These are phyloP conservation scores for Solanum bukasovii DNA, from an alignment of 257 asterid genomes.

Conservation along the genomic window DNA sequence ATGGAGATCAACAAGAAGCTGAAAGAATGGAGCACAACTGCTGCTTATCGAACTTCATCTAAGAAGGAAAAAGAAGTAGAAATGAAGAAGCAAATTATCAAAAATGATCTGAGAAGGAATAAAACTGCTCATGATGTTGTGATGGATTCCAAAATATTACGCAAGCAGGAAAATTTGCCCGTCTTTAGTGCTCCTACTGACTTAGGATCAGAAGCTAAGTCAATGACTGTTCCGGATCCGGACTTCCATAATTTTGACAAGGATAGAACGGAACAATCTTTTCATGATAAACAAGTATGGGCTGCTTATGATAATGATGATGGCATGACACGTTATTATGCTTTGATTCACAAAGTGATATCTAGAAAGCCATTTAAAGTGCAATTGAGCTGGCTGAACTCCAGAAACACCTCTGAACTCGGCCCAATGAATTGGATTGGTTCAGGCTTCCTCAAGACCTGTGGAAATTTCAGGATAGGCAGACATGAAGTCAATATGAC, in stretches of 20 bases:
- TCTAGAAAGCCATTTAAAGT: constrained; percentile 41
- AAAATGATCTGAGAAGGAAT: constrained; percentile 2
- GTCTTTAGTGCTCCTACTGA: constrained; percentile 9
- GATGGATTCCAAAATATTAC: not conserved
- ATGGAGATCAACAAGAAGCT: constrained; percentile 28
- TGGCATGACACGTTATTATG: constrained; percentile 73
- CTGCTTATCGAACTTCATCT: constrained; percentile 10
- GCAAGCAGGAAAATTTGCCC: constrained; percentile 9
- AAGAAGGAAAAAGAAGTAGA: constrained; percentile 4
- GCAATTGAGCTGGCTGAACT: constrained; percentile 51
- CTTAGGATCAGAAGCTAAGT: constrained; percentile 10
- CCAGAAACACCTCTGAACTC: constrained; percentile 25
- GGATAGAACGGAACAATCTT: constrained; percentile 39
- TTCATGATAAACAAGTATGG: constrained; percentile 54
- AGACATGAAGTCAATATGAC: constrained; percentile 14
- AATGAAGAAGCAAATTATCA: constrained; percentile 3
- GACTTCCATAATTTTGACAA: constrained; percentile 53
- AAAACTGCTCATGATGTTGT: not conserved
- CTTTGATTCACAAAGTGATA: constrained; percentile 30
- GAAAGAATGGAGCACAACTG: constrained; percentile 14
- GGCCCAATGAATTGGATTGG: constrained; percentile 34
- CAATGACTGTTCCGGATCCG: constrained; percentile 54
- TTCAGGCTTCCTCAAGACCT: constrained; percentile 46
- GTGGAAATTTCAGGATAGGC: constrained; percentile 51
- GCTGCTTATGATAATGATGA: constrained; percentile 64